Evolutionary conservation across 1,139 yeast genomes (phyloP), one percentile per base, ranked within the genome.

Genomic region (Blastobotrys indianensis): DNA sequence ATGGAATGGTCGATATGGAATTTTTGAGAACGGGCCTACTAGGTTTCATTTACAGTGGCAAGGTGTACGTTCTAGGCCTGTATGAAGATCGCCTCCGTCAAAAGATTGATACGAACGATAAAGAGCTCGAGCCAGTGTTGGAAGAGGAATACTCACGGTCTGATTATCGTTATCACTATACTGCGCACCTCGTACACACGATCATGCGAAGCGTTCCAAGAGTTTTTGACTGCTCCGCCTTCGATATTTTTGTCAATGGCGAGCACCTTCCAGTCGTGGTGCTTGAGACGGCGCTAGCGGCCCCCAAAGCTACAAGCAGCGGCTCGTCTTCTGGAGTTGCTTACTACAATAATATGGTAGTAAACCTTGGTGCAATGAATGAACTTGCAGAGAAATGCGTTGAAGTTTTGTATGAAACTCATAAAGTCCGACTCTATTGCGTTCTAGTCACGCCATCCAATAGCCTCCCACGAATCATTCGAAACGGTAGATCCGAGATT

Each of bases 31-130:
- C 98, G 0, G 97, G 97, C 1, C 64, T 92, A 16, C 72, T 92
- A 40, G 99, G 99, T 0, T 92, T 92, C 62, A 77, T 87, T 1
- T 83, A 75, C 56, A 79, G 85, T 51, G 97, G 97, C 7, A 87
- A 85, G 58, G 83, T 94, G 0, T 92, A 83, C 59, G 84, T 92
- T 1, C 68, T 92, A 37, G 97, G 98, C 0, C 70, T 87, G 34
- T 87, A 88, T 56, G 98, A 92, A 60, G 98, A 92, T 63, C 74
- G 97, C 60, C 77, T 94, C 44, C 74, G 95, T 36, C 97, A 90
- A 59, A 55, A 54, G 38, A 45, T 48, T 25, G 46, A 47, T 33
- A 70, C 77, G 42, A 84, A 79, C 52, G 77, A 76, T 50, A 71
- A 72, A 48, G 58, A 67, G 7, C 65, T 65, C 55, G 31, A 33